These are phyloP conservation scores for Piper longum DNA, from an alignment of 164 flowering plant genomes.

Conservation along the genomic window DNA sequence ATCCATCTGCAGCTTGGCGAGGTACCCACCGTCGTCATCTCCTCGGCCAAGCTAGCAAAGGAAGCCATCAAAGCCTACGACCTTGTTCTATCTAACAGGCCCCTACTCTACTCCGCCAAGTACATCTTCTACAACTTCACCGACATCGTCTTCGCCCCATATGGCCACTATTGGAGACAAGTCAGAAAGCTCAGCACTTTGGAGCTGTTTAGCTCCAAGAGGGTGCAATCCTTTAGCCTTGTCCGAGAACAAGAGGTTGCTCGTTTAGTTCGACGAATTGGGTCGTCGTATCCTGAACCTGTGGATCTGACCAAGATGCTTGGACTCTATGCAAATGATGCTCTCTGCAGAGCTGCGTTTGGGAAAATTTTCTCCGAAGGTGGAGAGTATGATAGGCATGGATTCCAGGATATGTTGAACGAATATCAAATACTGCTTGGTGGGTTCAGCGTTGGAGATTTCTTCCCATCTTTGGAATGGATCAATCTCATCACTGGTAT, in stretches of 20 bases:
- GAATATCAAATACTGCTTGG: not conserved
- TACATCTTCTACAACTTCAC: conserved; percentile 30
- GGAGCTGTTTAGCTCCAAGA: conserved; percentile 31
- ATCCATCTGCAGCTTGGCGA: conserved; percentile 1
- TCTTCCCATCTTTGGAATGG: conserved; percentile 3
- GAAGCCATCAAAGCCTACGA: conserved; percentile 9
- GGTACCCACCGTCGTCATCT: not conserved
- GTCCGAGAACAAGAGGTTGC: conserved; percentile 45
- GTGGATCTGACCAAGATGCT: conserved; percentile 6
- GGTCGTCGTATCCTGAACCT: not conserved
- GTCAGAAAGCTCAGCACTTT: conserved; percentile 30
- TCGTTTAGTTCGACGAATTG: conserved; percentile 6
- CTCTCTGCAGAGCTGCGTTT: conserved; percentile 8
- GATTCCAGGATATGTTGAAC: not conserved
- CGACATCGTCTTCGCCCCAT: conserved; percentile 34
- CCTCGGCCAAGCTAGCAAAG: conserved; percentile 1
- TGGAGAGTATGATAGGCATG: not conserved
- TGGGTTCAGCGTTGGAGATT: conserved; percentile 4
- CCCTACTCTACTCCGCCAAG: conserved; percentile 10
- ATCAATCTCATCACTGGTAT: conserved; percentile 1
- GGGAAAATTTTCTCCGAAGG: conserved; percentile 8
- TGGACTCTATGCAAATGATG: not conserved
- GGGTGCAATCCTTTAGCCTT: conserved; percentile 28
- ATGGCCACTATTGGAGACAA: conserved; percentile 49
- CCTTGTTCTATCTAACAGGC: not conserved